Conservation (phyloP, 2,329 filamentous ascomycete genomes). For the Cercospora berteroae region DNA sequence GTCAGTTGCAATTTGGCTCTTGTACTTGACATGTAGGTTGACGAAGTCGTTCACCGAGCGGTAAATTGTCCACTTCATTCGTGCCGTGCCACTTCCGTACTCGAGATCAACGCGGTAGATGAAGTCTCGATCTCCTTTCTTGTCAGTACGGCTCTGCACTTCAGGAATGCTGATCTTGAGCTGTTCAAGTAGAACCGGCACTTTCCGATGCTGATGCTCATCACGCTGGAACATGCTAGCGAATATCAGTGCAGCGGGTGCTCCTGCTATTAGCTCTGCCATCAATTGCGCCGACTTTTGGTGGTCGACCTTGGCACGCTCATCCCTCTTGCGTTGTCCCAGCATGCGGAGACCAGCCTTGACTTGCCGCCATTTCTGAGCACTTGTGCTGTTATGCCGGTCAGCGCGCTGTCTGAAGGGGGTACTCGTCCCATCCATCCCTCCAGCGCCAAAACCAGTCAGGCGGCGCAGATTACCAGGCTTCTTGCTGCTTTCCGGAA, state of each 20-base stretch:
- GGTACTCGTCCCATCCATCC: constrained; percentile 33
- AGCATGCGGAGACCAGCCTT: constrained; percentile 83
- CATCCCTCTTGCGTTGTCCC: constrained; percentile 76
- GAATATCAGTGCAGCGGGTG: constrained; percentile 87
- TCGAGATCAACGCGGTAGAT: constrained; percentile 90
- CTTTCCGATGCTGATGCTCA: constrained; percentile 90
- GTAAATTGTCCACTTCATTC: constrained; percentile 95
- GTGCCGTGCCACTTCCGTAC: constrained; percentile 89
- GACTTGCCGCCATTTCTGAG: constrained; percentile 86
- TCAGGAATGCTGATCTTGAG: constrained; percentile 84
- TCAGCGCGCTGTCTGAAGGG: constrained; percentile 47
- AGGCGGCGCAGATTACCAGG: constrained; percentile 49
- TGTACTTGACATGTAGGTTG: constrained; percentile 92
- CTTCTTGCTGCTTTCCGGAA: constrained; percentile 38
- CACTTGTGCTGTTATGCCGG: constrained; percentile 52
- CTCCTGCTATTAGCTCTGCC: constrained; percentile 88
- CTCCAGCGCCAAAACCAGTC: constrained; percentile 45
- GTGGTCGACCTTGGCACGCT: constrained; percentile 82
- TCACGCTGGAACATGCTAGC: constrained; percentile 98
- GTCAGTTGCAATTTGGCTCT: constrained; percentile 78
- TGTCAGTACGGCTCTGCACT: constrained; percentile 66
- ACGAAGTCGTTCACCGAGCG: constrained; percentile 85
- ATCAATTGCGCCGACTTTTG: constrained; percentile 95
- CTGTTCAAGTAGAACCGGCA: constrained; percentile 92
- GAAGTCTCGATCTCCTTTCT: constrained; percentile 65